Conservation (phyloP, 352 stramenopile genomes). For the Pythium phragmiticola region DNA sequence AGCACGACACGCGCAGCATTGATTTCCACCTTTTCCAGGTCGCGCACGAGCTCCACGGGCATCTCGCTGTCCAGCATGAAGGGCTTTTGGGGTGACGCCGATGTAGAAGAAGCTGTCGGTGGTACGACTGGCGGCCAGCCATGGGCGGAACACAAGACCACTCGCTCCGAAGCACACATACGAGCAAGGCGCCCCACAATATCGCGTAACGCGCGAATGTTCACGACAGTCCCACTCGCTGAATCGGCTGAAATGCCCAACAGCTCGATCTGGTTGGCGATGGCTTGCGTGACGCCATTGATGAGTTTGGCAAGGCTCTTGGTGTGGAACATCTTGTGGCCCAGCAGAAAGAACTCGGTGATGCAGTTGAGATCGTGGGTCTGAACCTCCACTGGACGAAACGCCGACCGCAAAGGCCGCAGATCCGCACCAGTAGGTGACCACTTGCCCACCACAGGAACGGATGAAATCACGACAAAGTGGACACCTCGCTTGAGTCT, state of each 20-base stretch:
- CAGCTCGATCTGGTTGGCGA: constrained; percentile 19
- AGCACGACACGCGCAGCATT: constrained; percentile 40
- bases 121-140: constrained; percentile 12
- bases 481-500: constrained; percentile 46
- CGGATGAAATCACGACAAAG: constrained; percentile 29
- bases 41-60: constrained; percentile 21
- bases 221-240: background rate
- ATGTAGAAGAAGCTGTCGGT: background rate
- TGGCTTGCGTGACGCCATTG: constrained; percentile 25
- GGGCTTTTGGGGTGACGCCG: background rate
- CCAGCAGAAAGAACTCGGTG: constrained; percentile 42
- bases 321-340: constrained; percentile 37
- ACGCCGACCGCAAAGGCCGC: constrained; percentile 35
- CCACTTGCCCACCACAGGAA: background rate
- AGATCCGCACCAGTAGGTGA: background rate
- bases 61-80: constrained; percentile 11
- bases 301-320: constrained; percentile 38
- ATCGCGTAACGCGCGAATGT: background rate
- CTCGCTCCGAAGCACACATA: constrained; percentile 15
- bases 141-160: constrained; percentile 13
- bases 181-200: background rate
- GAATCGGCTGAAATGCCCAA: background rate
- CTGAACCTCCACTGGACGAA: constrained; percentile 37
- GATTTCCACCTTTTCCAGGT: constrained; percentile 41
- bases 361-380: constrained; percentile 39